Evolutionary conservation across 2,329 filamentous ascomycete genomes (phyloP).

Genomic region (Stagonosporopsis vannaccii): DNA sequence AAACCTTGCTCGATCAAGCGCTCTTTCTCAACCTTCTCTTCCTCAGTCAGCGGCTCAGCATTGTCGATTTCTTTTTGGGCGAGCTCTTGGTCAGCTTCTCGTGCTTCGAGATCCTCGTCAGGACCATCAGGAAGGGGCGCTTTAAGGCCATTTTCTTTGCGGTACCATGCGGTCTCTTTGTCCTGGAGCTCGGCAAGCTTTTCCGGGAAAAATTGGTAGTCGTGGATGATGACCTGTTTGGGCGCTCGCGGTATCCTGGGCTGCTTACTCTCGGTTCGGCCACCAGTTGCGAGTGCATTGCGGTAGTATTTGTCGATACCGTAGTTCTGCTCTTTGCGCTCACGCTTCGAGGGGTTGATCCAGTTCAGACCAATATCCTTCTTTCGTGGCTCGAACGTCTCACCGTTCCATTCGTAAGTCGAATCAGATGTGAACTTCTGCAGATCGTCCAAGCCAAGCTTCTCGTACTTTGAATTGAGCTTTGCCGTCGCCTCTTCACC

Average conservation of each 20-base stretch:
- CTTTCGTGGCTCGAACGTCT: conserved; percentile 84
- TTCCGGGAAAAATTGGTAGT: conserved; percentile 96
- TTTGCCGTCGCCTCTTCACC: conserved; percentile 90
- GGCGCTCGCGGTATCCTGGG: conserved; percentile 95
- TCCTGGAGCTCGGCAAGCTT: conserved; percentile 89
- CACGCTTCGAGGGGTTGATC: conserved; percentile 98
- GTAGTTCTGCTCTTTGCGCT: conserved; percentile 97
- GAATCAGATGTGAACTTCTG: conserved; percentile 98
- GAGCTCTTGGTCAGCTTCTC: conserved; percentile 83
- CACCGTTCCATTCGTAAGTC: conserved; percentile 98
- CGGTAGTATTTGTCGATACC: conserved; percentile 99
- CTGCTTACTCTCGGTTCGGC: conserved; percentile 81
- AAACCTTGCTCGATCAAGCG: conserved; percentile 84
- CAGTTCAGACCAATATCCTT: conserved; percentile 92
- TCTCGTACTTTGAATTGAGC: conserved; percentile 93
- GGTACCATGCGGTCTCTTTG: conserved; percentile 92
- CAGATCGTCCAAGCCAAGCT: conserved; percentile 93
- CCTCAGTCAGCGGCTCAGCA: conserved; percentile 84
- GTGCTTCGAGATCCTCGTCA: conserved; percentile 84
- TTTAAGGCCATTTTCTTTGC: conserved; percentile 96
- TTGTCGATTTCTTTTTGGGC: conserved; percentile 95
- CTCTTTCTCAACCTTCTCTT: conserved; percentile 87
- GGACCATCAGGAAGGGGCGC: conserved; percentile 87
- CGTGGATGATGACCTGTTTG: conserved; percentile 89
- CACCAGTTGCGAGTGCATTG: conserved; percentile 83